Base-by-base conservation (phyloP, 2,329 filamentous ascomycete genomes). In the Didymella segeticola region DNA sequence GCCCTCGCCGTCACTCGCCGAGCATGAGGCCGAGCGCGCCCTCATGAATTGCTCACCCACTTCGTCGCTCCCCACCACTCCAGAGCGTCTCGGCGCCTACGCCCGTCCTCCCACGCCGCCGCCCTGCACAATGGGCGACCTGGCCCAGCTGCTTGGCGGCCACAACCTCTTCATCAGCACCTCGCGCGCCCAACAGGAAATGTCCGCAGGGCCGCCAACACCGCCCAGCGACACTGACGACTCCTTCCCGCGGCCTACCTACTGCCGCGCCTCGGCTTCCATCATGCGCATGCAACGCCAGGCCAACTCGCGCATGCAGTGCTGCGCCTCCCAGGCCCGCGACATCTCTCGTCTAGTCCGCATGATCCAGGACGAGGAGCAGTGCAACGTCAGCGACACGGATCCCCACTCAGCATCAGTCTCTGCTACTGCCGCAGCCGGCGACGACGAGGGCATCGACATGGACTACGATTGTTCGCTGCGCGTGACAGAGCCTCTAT, bases 281-380 rank as follows among this genome's bases (percentile, higher is more conserved):
- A 61, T 72, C 36, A 64, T 75, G 20, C 66, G 77, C 29, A 67
- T 71, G 62, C 75, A 75, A 50, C 71, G 78, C 33, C 78, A 79
- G 57, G 62, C 67, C 20, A 75, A 71, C 61, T 71, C 72, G 26
- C 70, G 75, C 39, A 59, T 77, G 56, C 73, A 79, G 45, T 79
- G 75, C 71, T 70, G 65, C 50, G 49, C 70, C 3, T 64, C 72
- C 4, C 75, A 78, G 53, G 63, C 72, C 29, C 69, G 70, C 20
- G 77, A 79, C 60, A 76, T 79, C 37, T 71, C 75, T 11, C 64
- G 67, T 22, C 69, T 80, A 14, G 75, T 79, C 20, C 62, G 73
- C 53, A 72, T 72, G 53, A 78, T 80, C 72, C 68, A 78, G 46
- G 61, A 75, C 2, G 68, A 72, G 42, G 74, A 79, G 53, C 78